A percentile compares a stretch with the other conserved stretches of the same genome.
These are phyloP conservation scores for Tuber borchii DNA, from an alignment of 495 filamentous ascomycete genomes.

Conservation along the genomic window DNA sequence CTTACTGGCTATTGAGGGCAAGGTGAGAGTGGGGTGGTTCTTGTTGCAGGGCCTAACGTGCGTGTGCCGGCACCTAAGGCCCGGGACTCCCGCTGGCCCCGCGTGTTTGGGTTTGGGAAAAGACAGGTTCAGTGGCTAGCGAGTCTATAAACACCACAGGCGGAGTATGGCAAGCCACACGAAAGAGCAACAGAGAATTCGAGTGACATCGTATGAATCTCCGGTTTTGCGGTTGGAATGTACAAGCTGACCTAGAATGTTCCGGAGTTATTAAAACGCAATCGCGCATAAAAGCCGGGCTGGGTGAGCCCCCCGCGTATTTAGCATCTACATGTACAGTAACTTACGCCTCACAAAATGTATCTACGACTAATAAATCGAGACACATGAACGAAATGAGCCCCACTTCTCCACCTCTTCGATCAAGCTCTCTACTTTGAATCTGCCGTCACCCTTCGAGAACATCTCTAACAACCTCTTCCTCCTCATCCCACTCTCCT, in stretches of 20 bases:
- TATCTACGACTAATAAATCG: background rate
- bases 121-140: background rate
- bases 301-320: background rate
- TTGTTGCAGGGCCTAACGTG: background rate
- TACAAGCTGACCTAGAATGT: background rate
- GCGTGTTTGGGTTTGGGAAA: background rate
- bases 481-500: slow-evolving; percentile 50
- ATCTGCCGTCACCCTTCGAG: slow-evolving; percentile 63
- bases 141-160: background rate
- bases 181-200: background rate
- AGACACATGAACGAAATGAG: background rate
- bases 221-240: background rate
- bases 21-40: background rate
- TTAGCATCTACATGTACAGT: background rate
- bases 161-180: background rate
- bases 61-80: background rate
- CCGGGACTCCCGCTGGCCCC: background rate
- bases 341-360: background rate
- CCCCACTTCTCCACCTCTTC: slow-evolving; percentile 70
- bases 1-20: background rate
- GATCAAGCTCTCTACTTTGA: slow-evolving; percentile 75
- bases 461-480: slow-evolving; percentile 68
- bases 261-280: background rate
- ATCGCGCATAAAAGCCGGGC: background rate
- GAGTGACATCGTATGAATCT: background rate